These are phyloP conservation scores for Chlamydomonas reinhardtii DNA, from an alignment of 163 green algal species.

Conservation along the genomic window DNA sequence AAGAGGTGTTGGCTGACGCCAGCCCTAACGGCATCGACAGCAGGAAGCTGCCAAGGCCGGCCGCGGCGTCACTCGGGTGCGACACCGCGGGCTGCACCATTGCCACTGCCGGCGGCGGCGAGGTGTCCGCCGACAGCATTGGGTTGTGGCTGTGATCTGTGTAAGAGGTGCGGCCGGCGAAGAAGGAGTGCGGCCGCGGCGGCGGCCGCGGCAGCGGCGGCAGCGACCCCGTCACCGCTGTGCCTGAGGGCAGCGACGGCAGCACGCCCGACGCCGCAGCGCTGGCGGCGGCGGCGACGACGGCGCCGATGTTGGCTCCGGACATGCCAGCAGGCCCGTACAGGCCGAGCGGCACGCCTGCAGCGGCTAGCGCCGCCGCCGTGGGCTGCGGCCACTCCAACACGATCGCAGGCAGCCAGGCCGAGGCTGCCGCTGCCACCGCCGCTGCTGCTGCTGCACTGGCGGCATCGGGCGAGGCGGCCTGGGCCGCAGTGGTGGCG, in stretches of 20 bases:
- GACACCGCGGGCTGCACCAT: too few relatives aligned
- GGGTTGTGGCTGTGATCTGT: too few relatives aligned
- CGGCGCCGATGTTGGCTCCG: not conserved
- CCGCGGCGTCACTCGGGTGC: too few relatives aligned
- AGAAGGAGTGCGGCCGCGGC: too few relatives aligned
- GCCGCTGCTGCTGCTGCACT: not conserved
- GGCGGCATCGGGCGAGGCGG: not conserved
- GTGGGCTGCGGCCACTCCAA: constrained; percentile 20
- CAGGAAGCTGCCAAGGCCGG: too few relatives aligned
- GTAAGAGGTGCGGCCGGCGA: too few relatives aligned
- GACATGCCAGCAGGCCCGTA: not conserved
- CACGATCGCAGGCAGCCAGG: constrained; percentile 21
- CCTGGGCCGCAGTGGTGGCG: too few relatives aligned
- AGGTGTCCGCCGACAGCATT: too few relatives aligned
- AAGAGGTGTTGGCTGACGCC: too few relatives aligned
- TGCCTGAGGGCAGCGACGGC: not conserved
- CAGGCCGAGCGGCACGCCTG: not conserved
- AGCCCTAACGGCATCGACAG: too few relatives aligned
- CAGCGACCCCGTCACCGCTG: not conserved
- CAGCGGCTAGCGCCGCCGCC: not conserved
- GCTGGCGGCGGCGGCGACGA: not conserved
- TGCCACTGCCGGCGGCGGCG: too few relatives aligned
- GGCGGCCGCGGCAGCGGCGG: not conserved
- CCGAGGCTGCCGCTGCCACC: too few relatives aligned
- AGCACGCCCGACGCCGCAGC: not conserved